Evolutionary conservation across 2,329 filamentous ascomycete species (phyloP), one percentile per base, ranked within the genome.

Genomic region (Colletotrichum navitas): DNA sequence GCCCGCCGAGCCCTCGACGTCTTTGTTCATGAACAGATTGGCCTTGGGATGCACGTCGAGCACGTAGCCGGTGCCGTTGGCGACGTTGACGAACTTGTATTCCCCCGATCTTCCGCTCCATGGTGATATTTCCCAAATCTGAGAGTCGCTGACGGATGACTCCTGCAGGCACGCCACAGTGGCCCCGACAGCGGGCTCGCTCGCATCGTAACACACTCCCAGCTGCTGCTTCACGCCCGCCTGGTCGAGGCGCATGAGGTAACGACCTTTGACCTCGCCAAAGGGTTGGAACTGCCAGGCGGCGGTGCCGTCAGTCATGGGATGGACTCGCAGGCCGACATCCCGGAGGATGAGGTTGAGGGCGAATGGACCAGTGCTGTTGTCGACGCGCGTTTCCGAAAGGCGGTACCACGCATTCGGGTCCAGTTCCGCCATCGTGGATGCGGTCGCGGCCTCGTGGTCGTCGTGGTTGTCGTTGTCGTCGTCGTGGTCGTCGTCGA

Each of bases 351-450:
- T 67, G 16, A 77, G 75, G 54, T 74, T 76, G 64, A 65, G 61
- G 3, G 47, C 29, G 21, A 82, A 78, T 0, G 72, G 59, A 16
- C 73, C 74, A 29, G 73, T 71, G 54, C 76, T 75, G 29, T 74
- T 73, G 70, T 81, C 80, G 39, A 81, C 79, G 43, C 80, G 79
- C 36, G 69, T 74, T 68, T 82, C 80, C 26, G 76, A 78, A 24
- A 82, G 49, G 63, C 80, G 78, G 66, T 80, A 81, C 81, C 80
- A 82, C 36, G 72, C 77, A 63, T 82, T 81, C 34, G 77, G 59
- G 75, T 82, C 78, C 52, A 82, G 45, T 51, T 64, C 54, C 65
- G 59, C 69, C 65, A 68, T 71, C 49, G 67, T 71, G 58, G 55
- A 14, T 55, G 59, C 52, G 36, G 39, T 51, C 64, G 54, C 65